A percentile compares a stretch with the other conserved stretches of the same genome.
Evolutionary conservation across 345 rosid genomes (phyloP).

Genomic region (Geranium brycei): DNA sequence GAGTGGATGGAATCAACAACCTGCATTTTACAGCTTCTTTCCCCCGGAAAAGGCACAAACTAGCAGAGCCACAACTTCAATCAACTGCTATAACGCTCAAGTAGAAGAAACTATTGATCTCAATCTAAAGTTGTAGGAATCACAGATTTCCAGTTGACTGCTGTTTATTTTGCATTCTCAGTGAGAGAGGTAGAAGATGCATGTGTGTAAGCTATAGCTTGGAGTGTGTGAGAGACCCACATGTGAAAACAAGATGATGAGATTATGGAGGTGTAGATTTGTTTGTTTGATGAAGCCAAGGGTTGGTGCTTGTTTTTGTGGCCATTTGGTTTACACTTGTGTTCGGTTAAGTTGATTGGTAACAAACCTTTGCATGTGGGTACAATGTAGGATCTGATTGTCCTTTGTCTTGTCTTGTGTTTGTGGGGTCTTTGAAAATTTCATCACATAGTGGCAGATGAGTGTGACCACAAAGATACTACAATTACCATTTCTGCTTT

Average conservation of each 20-base stretch:
- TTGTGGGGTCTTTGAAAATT: slow-evolving; percentile 2
- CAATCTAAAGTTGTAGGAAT: slow-evolving; percentile 29
- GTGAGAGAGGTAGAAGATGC: background rate
- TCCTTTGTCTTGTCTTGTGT: background rate
- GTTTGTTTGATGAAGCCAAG: slow-evolving; percentile 5
- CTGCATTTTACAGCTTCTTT: slow-evolving; percentile 30
- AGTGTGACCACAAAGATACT: background rate
- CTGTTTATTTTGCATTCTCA: no score
- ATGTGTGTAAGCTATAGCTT: background rate
- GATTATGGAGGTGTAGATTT: slow-evolving; percentile 5
- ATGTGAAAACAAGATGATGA: background rate
- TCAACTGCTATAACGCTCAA: slow-evolving; percentile 13
- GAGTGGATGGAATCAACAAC: slow-evolving; percentile 10
- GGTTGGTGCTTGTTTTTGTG: background rate
- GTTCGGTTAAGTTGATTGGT: slow-evolving; percentile 1
- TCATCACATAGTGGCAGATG: background rate
- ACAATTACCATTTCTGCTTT: no score
- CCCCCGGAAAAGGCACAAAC: slow-evolving; percentile 20
- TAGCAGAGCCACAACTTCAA: slow-evolving; percentile 11
- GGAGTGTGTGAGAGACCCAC: background rate
- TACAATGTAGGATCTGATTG: background rate
- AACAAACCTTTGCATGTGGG: slow-evolving; percentile 9
- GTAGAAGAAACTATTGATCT: slow-evolving; percentile 36
- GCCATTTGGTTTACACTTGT: background rate
- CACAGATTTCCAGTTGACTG: background rate